phyloP scores from a whole-genome alignment of 495 filamentous ascomycete species.

The Amniculicola lignicola region DNA sequence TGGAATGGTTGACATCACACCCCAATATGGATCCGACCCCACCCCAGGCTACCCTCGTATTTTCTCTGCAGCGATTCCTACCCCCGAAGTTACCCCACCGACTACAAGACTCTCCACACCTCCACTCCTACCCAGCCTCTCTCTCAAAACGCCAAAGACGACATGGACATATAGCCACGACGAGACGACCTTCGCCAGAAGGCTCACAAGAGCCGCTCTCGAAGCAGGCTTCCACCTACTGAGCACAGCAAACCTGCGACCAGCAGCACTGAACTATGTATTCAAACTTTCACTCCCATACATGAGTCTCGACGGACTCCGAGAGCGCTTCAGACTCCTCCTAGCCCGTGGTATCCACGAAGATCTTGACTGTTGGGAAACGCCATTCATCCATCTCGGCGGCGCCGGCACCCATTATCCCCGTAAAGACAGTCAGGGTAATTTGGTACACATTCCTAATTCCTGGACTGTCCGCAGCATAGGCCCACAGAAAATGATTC shows the following conservation, averaged over 20 bases:
- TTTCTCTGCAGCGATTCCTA: constrained; percentile 9
- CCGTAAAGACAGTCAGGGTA: constrained; percentile 37
- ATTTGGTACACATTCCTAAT: constrained; percentile 30
- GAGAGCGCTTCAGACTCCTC: constrained; percentile 45
- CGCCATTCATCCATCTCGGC: constrained; percentile 63
- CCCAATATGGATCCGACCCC: constrained; percentile 1
- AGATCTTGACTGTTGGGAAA: constrained; percentile 56
- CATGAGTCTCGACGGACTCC: constrained; percentile 50
- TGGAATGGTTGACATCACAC: constrained; percentile 19
- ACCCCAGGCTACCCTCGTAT: neutral
- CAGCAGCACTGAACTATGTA: constrained; percentile 50
- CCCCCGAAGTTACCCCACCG: constrained; percentile 17
- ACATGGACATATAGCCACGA: constrained; percentile 53
- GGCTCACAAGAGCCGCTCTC: constrained; percentile 62
- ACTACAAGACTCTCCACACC: constrained; percentile 13
- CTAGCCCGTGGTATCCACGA: constrained; percentile 46
- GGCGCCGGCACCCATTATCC: constrained; percentile 66
- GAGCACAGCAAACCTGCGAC: constrained; percentile 51
- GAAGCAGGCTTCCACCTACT: constrained; percentile 65
- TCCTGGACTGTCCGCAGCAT: constrained; percentile 39
- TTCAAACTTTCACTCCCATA: constrained; percentile 66
- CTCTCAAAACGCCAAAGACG: constrained; percentile 18
- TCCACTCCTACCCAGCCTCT: constrained; percentile 5
- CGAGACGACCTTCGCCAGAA: constrained; percentile 68
- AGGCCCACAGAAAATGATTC: constrained; percentile 38